Evolutionary conservation across 495 filamentous ascomycete species (phyloP), one percentile per base, ranked within the genome.

Genomic region (Xylaria bambusicola): DNA sequence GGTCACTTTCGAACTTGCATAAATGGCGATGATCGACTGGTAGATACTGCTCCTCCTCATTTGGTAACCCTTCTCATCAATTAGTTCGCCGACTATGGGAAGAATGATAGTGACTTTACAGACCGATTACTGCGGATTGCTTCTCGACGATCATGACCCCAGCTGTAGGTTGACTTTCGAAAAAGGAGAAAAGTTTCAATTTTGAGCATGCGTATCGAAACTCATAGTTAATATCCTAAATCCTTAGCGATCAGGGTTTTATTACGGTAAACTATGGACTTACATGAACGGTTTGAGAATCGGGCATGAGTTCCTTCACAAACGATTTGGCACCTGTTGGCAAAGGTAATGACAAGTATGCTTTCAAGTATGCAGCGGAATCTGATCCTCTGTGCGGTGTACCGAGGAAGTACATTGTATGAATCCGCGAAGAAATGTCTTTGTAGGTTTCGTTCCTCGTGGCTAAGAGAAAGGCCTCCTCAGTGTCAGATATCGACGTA

Each of bases 131-230:
- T 6, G 80, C 75, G 0, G 77, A 80, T 15, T 77, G 70, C 44
- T 68, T 75, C 3, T 77, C 73, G 1, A 82, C 76, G 36, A 81
- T 67, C n/a, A 78, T 36, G n/a, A 51, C 45, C 20, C 77, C 47
- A 3, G 45, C 29, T 1, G 75, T 80, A 31, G 55, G 61, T 21
- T 62, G 41, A 2, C 70, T 75, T 56, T 83, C 80, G 29, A 77
- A 83, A 61, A 82, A 81, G n/a, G 80, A 80, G 45, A 65, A 71
- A 0, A 83, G 52, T 0, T 54, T 41, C 0, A 80, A 26, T 5
- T 68, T 60, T 8, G 53, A 58, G 18, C 69, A 62, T 20, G 73
- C 48, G 35, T 77, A 62, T 8, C 75, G 69, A 60, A 82, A 82
- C 24, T 78, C 69, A 20, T 81, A 78, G 31, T 82, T 82, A 29